Percentiles rank a stretch among this genome's conserved stretches.
Conservation (phyloP, 1,284 basidiomycete species). For the Puccinia polysora region DNA sequence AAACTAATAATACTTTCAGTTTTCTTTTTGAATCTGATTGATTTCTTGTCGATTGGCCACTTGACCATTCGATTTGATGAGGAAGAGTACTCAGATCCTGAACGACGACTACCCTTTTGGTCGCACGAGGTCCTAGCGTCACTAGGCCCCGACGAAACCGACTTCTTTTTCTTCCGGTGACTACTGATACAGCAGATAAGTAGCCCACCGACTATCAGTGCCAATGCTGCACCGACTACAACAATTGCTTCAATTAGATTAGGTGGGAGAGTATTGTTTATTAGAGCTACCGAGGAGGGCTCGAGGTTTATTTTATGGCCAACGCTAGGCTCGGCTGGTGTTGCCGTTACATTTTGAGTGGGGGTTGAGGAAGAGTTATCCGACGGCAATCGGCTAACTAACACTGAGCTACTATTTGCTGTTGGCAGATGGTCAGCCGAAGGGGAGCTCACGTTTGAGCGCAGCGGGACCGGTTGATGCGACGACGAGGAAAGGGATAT, state of each 20-base stretch:
- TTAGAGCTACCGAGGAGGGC: neutral
- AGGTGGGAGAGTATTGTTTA: neutral
- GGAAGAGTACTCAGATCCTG: neutral
- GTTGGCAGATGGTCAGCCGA: neutral
- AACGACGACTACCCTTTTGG: neutral
- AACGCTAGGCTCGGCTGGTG: neutral
- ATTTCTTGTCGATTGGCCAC: conserved; percentile 26
- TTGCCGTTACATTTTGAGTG: neutral
- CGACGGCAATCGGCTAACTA: neutral
- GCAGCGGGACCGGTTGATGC: neutral
- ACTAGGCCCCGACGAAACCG: neutral
- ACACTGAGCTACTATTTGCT: neutral
- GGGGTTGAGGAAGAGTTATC: neutral
- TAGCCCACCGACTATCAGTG: neutral
- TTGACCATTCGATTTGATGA: neutral
- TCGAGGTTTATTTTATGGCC: neutral
- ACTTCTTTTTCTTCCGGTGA: neutral
- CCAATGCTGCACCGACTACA: neutral
- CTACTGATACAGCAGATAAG: neutral
- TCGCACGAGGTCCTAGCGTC: neutral
- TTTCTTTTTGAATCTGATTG: conserved; percentile 7
- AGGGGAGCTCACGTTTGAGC: neutral
- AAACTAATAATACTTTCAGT: conserved; percentile 12
- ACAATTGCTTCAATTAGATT: conserved; percentile 13
- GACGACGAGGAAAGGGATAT: neutral